Percentiles rank a stretch among this genome's conserved stretches.
Evolutionary conservation across 106 monocot species (phyloP).

Genomic region (Cymbidium sinense): DNA sequence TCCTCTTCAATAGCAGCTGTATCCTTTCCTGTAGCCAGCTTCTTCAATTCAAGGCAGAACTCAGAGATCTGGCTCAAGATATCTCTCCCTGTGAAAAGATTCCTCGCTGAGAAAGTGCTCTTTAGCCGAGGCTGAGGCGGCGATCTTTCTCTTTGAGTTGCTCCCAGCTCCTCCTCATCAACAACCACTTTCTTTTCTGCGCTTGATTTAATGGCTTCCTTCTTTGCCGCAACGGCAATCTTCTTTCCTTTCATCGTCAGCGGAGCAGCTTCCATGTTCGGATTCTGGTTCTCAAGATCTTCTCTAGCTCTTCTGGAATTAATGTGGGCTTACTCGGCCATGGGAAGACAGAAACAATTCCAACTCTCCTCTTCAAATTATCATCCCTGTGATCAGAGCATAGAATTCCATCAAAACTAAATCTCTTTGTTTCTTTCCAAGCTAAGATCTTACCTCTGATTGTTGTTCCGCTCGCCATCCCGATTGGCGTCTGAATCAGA

Average conservation of each 20-base stretch:
- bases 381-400: not conserved
- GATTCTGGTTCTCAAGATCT: slow-evolving; percentile 80
- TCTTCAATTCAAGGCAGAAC: slow-evolving; percentile 79
- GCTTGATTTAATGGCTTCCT: slow-evolving; percentile 63
- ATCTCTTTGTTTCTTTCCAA: not conserved
- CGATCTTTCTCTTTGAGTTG: slow-evolving; percentile 1
- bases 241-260: slow-evolving; percentile 12
- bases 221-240: not conserved
- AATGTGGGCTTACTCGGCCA: slow-evolving; percentile 6
- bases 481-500: not conserved
- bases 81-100: slow-evolving; percentile 57
- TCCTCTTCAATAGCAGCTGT: not conserved
- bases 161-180: slow-evolving; percentile 6
- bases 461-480: not conserved
- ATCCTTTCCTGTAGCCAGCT: slow-evolving; percentile 33
- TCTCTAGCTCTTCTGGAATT: slow-evolving; percentile 33
- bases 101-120: slow-evolving; percentile 74
- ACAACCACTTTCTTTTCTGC: slow-evolving; percentile 30
- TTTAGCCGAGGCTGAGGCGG: slow-evolving; percentile 26
- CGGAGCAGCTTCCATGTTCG: slow-evolving; percentile 27
- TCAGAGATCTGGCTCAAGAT: slow-evolving; percentile 66
- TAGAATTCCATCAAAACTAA: not conserved
- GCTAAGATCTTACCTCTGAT: not conserved
- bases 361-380: slow-evolving; percentile 13
- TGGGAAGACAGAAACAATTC: not conserved